Percentiles rank a stretch among this genome's conserved stretches.
phyloP scores from a whole-genome alignment of 2,329 filamentous ascomycete genomes.

The Paracamarosporium sp. region DNA sequence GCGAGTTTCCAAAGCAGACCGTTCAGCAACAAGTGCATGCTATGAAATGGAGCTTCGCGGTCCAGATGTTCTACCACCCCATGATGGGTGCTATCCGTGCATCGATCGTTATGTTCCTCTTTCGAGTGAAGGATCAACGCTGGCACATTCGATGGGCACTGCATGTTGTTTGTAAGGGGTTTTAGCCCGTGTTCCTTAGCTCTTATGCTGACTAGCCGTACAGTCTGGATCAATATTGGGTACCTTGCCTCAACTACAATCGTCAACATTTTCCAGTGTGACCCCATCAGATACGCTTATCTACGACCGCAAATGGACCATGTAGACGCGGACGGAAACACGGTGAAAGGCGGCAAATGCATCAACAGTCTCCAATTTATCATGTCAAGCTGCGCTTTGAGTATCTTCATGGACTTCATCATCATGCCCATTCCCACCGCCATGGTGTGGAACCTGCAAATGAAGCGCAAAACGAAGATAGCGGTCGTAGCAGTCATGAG shows the following conservation, averaged over 20 bases:
- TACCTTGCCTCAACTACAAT: slow-evolving; percentile 43
- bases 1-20: slow-evolving; percentile 38
- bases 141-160: slow-evolving; percentile 36
- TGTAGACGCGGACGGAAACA: slow-evolving; percentile 30
- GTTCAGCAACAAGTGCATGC: slow-evolving; percentile 33
- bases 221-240: slow-evolving; percentile 43
- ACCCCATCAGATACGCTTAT: slow-evolving; percentile 39
- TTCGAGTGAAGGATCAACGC: slow-evolving; percentile 43
- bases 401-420: slow-evolving; percentile 49
- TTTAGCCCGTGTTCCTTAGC: background rate
- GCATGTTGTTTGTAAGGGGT: slow-evolving; percentile 34
- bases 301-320: slow-evolving; percentile 38
- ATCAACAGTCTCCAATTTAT: slow-evolving; percentile 43
- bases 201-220: background rate
- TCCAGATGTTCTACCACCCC: slow-evolving; percentile 48
- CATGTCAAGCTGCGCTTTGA: slow-evolving; percentile 39
- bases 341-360: slow-evolving; percentile 38
- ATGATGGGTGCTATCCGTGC: slow-evolving; percentile 45
- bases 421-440: slow-evolving; percentile 50
- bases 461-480: slow-evolving; percentile 46
- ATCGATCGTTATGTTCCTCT: slow-evolving; percentile 47
- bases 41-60: slow-evolving; percentile 41
- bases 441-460: slow-evolving; percentile 53
- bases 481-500: slow-evolving; percentile 42
- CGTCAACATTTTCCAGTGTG: slow-evolving; percentile 45